Evolutionary conservation across 1,139 yeast genomes (phyloP), one percentile per base, ranked within the genome.

Genomic region (Candida sp.): DNA sequence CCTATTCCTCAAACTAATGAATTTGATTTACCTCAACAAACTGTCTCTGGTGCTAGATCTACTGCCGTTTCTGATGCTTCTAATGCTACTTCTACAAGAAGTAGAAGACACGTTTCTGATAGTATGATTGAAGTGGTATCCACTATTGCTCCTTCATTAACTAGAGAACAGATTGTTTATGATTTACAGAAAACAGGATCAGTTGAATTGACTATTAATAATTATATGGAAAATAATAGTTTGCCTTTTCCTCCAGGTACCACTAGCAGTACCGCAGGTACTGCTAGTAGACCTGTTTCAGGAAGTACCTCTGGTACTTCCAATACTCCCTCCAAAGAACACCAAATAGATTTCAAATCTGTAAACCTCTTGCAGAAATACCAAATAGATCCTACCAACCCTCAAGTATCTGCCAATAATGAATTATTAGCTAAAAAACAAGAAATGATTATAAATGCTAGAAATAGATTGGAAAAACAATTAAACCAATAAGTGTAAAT

Each of bases 51-150:
- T 23, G 40, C 36, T 42, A 21, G 39, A 22, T 25, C 52, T 11
- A 33, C 43, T 11, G 29, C 45, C 5, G 22, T 35, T 2, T 15
- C 50, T 11, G 15, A 41, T 27, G 35, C 34, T 2, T 21, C 50
- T 9, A 21, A 41, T 27, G 35, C 34, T 8, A 35, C 38, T 22
- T 22, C 42, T 22, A 39, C 39, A 27, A 53, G 64, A 44, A 42
- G 63, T 15, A 68, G 78, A 43, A 78, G 96, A 44, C 75, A 70
- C 3, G 86, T 87, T n/a, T 85, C 89, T 3, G 77, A 74, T 8
- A 82, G 79, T 49, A 91, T 91, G 98, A 74, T 91, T 40, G 95
- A 87, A 51, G 84, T 87, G 1, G 97, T 91, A 1, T 88, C 83
- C 53, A 80, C 90, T 23, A 73, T 91, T 49, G 96, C 90, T 0